These are phyloP conservation scores for Tolypocladium amazonense DNA, from an alignment of 2,329 filamentous ascomycete species.

Conservation along the genomic window DNA sequence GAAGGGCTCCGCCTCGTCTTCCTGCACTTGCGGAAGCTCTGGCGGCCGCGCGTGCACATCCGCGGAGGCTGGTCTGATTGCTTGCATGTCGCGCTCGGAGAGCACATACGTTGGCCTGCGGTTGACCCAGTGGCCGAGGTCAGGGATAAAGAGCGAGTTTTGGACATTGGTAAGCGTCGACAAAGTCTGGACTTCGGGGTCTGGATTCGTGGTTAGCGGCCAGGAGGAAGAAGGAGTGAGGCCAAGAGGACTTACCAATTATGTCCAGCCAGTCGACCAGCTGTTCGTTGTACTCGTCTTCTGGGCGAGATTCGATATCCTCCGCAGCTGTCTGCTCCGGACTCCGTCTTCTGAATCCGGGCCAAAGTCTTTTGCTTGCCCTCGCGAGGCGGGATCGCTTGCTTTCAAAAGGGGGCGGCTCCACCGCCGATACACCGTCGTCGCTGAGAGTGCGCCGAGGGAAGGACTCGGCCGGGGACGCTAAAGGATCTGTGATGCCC, in stretches of 20 bases:
- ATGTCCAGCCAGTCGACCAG: constrained; percentile 29
- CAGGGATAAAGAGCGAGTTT: constrained; percentile 78
- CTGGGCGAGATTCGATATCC: constrained; percentile 7
- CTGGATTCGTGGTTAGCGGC: constrained; percentile 31
- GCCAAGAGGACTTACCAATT: constrained; percentile 18
- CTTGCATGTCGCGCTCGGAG: constrained; percentile 30
- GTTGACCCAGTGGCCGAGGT: constrained; percentile 67
- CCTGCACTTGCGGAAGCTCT: not conserved
- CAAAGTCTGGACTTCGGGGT: constrained; percentile 73
- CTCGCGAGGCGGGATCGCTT: not conserved
- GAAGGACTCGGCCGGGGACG: constrained; percentile 16
- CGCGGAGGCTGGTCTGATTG: constrained; percentile 8
- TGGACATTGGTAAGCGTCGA: constrained; percentile 83
- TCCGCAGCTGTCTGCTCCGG: constrained; percentile 1
- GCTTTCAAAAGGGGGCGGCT: not conserved
- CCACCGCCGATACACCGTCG: not conserved
- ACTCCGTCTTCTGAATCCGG: not conserved
- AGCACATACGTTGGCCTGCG: constrained; percentile 70
- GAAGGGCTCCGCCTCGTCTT: not conserved
- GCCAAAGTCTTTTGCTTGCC: constrained; percentile 2
- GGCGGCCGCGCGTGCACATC: constrained; percentile 5
- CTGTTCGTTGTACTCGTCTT: constrained; percentile 26
- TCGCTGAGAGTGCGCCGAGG: constrained; percentile 7
- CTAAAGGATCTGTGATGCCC: constrained; percentile 9
- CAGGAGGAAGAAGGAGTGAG: constrained; percentile 3